phyloP scores from a whole-genome alignment of 2,329 filamentous ascomycete genomes.

The Metarhizium brunneum region DNA sequence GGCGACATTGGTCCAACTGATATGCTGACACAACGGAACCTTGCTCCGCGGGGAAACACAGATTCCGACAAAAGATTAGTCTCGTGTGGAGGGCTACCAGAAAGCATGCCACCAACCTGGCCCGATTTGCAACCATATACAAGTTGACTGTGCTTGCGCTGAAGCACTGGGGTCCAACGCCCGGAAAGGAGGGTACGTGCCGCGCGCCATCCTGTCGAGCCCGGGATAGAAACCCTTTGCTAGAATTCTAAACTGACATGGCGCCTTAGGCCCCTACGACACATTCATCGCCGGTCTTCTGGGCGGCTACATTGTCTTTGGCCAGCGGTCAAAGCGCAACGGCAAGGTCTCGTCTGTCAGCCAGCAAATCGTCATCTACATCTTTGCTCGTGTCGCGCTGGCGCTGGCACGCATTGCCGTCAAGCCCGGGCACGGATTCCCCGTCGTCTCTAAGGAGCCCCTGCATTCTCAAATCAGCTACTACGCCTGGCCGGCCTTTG shows the following conservation, averaged over 20 bases:
- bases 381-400: conserved; percentile 84
- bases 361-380: conserved; percentile 97
- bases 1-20: background rate
- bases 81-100: conserved; percentile 79
- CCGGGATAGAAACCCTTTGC: too few species aligned
- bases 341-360: conserved; percentile 71
- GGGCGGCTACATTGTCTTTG: conserved; percentile 91
- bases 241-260: conserved; percentile 13
- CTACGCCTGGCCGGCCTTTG: conserved; percentile 89
- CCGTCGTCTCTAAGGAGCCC: conserved; percentile 38
- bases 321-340: conserved; percentile 49
- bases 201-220: background rate
- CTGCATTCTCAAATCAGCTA: conserved; percentile 43
- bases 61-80: conserved; percentile 63
- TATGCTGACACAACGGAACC: conserved; percentile 9
- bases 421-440: conserved; percentile 47
- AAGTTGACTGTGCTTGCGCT: conserved; percentile 73
- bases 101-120: conserved; percentile 85
- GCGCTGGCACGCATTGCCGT: conserved; percentile 77
- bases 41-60: conserved; percentile 12
- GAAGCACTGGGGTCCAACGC: conserved; percentile 48
- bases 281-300: conserved; percentile 78
- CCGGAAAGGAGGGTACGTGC: conserved; percentile 46
- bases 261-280: conserved; percentile 57
- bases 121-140: conserved; percentile 84